These are phyloP conservation scores for Trichoderma asperellum DNA, from an alignment of 2,329 filamentous ascomycete species.

Conservation along the genomic window DNA sequence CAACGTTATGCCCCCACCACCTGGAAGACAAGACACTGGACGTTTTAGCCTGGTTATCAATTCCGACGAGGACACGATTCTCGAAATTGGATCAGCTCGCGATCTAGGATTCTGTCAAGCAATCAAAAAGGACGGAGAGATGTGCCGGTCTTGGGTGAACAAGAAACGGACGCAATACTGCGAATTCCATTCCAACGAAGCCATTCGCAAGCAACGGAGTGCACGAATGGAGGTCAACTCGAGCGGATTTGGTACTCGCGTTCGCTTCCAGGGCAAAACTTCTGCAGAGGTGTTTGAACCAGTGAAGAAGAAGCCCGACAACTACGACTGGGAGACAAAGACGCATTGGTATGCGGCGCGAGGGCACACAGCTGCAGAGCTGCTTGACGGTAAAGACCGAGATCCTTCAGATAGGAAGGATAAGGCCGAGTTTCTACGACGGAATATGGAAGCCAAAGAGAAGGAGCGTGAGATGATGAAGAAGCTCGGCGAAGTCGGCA, in stretches of 20 bases:
- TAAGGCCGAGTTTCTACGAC: conserved; percentile 67
- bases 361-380: conserved; percentile 58
- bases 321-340: conserved; percentile 63
- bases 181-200: conserved; percentile 87
- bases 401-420: conserved; percentile 62
- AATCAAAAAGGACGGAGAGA: conserved; percentile 79
- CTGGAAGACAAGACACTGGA: conserved; percentile 74
- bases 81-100: conserved; percentile 83
- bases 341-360: conserved; percentile 59
- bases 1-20: conserved; percentile 83
- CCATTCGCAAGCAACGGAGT: conserved; percentile 68
- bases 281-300: conserved; percentile 30
- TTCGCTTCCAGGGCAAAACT: conserved; percentile 39
- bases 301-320: conserved; percentile 36
- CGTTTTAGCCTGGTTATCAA: conserved; percentile 84
- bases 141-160: conserved; percentile 85
- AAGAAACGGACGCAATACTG: conserved; percentile 86
- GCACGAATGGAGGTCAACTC: conserved; percentile 79
- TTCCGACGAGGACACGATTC: conserved; percentile 82
- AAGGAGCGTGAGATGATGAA: conserved; percentile 74
- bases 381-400: conserved; percentile 68
- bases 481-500: conserved; percentile 66
- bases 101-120: conserved; percentile 90
- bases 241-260: conserved; percentile 54
- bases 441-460: conserved; percentile 67